phyloP scores from a whole-genome alignment of 306 rosid species.

The barrel medic (Medicago truncatula) region MtrunA17r5.0-ANR NC_053045.1:39180501-39181000 shows the following conservation, averaged over 20 bases:
- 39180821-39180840: conserved; percentile 86
- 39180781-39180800: conserved; percentile 69
- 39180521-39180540: conserved; percentile 18
- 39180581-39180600: conserved; percentile 20
- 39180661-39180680: neutral
- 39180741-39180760: conserved; percentile 7
- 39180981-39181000: conserved; percentile 41
- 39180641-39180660: conserved; percentile 13
- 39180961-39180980: conserved; percentile 84
- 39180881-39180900: conserved; percentile 64
- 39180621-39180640: conserved; percentile 29
- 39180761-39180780: conserved; percentile 64
- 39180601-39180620: conserved; percentile 18
- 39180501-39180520: conserved; percentile 1
- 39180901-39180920: conserved; percentile 84
- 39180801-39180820: conserved; percentile 90
- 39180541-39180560: neutral
- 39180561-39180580: conserved; percentile 24
- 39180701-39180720: conserved; percentile 28
- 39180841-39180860: conserved; percentile 79
- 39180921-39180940: conserved; percentile 90
- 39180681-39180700: conserved; percentile 18
- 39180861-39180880: conserved; percentile 97
- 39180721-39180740: conserved; percentile 22
- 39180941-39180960: conserved; percentile 91